Percentiles rank a stretch among this genome's conserved stretches.
Conservation (phyloP, 768 basidiomycete species). For the Mycena polygramma region DNA sequence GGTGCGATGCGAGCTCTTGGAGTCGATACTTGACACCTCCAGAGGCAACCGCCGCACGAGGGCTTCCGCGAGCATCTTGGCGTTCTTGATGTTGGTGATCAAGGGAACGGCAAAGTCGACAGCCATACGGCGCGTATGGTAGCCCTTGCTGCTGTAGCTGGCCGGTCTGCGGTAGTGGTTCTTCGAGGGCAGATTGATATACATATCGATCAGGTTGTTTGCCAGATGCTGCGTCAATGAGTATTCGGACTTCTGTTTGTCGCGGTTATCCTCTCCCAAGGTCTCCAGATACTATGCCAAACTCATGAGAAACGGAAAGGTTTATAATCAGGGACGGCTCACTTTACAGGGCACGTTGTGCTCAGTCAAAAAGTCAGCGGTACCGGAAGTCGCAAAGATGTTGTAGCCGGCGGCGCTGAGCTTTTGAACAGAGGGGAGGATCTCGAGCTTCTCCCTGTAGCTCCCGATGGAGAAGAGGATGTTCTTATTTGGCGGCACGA, state of each 20-base stretch:
- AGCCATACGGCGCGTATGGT: constrained; percentile 97
- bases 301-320: background rate
- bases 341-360: constrained; percentile 98
- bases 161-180: constrained; percentile 98
- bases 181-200: constrained; percentile 98
- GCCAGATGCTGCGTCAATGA: constrained; percentile 97
- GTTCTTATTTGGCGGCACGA: constrained; percentile 96
- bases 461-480: constrained; percentile 97
- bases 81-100: constrained; percentile 99
- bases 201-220: constrained; percentile 98
- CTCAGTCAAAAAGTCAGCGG: constrained; percentile 97
- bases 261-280: constrained; percentile 78
- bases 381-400: constrained; percentile 97
- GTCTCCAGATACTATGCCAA: constrained; percentile 85
- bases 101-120: constrained; percentile 98
- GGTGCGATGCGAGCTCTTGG: constrained; percentile 93
- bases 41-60: constrained; percentile 90
- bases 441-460: constrained; percentile 97
- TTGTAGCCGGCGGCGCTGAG: constrained; percentile 94
- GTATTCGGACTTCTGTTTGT: constrained; percentile 95
- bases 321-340: constrained; percentile 29
- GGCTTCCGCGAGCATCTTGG: constrained; percentile 95
- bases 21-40: constrained; percentile 91
- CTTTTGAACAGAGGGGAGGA: constrained; percentile 95
- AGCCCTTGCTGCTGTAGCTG: constrained; percentile 97